Base-by-base conservation (phyloP, 2,329 filamentous ascomycete species). In the Neocatenulostroma microsporum region DNA sequence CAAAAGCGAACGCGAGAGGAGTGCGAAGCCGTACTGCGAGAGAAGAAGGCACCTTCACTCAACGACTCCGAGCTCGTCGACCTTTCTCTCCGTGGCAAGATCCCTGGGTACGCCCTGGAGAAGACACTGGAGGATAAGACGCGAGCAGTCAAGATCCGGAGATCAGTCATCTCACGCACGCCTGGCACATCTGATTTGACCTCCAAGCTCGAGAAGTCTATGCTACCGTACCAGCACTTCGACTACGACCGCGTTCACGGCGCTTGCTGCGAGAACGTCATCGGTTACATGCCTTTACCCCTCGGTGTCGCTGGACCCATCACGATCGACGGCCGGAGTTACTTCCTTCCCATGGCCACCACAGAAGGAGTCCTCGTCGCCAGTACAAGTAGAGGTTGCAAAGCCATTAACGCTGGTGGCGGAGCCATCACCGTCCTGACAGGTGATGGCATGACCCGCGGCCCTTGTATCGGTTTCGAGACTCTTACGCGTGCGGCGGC, bases 261-360 rank as follows among this genome's bases (percentile, higher is more conserved):
- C 31, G 91, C 91, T 41, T 98, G 91, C 72, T 98, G 91, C 61
- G 91, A 98, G 65, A 98, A 98, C 53, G 91, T 98, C 35, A 83
- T 98, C 55, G 91, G 91, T 48, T 96, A 93, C 59, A 73, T 96
- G 66, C 91, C 91, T 11, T 70, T 98, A 10, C 91, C 91, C 27
- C 75, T 98, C 30, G 91, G 91, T 67, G 86, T 98, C 47, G 91
- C 91, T 37, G 91, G 91, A 3, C 91, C 91, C 20, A 72, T 98
- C 35, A 82, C 86, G 21, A 89, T 98, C 50, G 91, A 98, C 51
- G 91, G 91, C 17, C 82, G 91, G 61, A 93, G 82, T 67, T 96
- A 91, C 64, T 98, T 94, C 65, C 76, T 98, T 36, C 91, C 91
- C 20, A 98, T 98, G 91, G 93, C 91, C 37, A 98, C 91, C 1